Conservation (phyloP, 495 filamentous ascomycete species). For the Aspergillus olivimuriae region DNA sequence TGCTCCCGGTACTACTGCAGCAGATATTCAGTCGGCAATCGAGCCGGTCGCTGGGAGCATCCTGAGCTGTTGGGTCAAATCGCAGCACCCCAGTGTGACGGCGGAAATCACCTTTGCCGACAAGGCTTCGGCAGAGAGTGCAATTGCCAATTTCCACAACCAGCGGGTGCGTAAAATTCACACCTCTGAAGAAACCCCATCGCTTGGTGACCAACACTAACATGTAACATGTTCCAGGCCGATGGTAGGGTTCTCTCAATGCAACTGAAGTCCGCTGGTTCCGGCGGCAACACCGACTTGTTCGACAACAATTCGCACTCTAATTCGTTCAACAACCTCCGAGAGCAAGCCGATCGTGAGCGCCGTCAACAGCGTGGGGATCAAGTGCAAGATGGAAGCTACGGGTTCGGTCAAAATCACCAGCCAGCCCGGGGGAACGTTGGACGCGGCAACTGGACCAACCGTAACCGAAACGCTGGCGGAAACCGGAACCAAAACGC, state of each 20-base stretch:
- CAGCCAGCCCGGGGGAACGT: constrained; percentile 9
- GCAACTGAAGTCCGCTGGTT: constrained; percentile 53
- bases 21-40: constrained; percentile 87
- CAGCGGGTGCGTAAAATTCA: constrained; percentile 61
- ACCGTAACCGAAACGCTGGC: constrained; percentile 8
- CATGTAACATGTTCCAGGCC: constrained; percentile 47
- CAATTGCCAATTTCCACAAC: constrained; percentile 79
- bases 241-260: constrained; percentile 79
- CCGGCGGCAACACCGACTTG: constrained; percentile 20
- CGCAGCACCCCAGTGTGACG: constrained; percentile 67
- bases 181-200: too few species aligned
- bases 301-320: constrained; percentile 7
- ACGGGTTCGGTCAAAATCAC: constrained; percentile 47
- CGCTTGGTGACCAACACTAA: constrained; percentile 15
- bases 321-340: constrained; percentile 34
- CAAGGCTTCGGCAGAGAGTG: constrained; percentile 69
- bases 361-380: constrained; percentile 33
- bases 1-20: constrained; percentile 85
- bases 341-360: constrained; percentile 43
- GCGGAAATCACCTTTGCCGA: constrained; percentile 80
- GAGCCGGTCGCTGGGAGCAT: constrained; percentile 65
- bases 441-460: constrained; percentile 1
- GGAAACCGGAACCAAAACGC: constrained; percentile 7
- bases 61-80: constrained; percentile 63
- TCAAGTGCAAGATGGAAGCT: constrained; percentile 52